A percentile compares a stretch with the other conserved stretches of the same genome.
These are phyloP conservation scores for Melampsora americana DNA, from an alignment of 1,284 basidiomycete species.

Conservation along the genomic window DNA sequence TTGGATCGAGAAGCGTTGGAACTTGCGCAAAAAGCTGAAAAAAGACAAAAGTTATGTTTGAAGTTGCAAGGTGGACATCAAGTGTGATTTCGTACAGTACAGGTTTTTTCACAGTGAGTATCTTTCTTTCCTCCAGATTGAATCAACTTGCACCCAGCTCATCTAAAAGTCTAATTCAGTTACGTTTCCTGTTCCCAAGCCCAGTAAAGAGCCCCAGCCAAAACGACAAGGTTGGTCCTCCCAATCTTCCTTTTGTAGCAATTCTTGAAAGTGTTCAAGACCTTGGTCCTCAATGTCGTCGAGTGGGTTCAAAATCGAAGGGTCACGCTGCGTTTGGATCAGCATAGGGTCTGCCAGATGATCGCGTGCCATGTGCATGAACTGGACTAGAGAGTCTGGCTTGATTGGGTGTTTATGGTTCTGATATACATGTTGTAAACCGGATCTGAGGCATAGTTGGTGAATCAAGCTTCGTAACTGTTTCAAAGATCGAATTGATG, in stretches of 20 bases:
- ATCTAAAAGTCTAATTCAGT: not conserved
- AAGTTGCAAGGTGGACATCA: not conserved
- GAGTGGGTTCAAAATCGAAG: not conserved
- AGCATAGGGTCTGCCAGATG: not conserved
- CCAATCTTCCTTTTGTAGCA: not conserved
- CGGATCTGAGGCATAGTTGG: not conserved
- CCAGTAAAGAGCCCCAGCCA: not conserved
- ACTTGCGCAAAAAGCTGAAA: not conserved
- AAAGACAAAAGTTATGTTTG: not conserved
- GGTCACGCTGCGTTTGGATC: not conserved
- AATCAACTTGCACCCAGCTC: not conserved
- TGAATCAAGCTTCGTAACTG: slow-evolving; percentile 17
- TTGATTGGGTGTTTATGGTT: slow-evolving; percentile 7
- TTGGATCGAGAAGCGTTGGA: not conserved
- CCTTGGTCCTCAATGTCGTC: not conserved
- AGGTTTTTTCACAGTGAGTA: no score
- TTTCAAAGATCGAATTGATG: not conserved
- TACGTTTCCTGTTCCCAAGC: not conserved
- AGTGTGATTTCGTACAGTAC: no score
- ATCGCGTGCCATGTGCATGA: slow-evolving; percentile 20
- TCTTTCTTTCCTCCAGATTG: not conserved
- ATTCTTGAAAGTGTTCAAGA: not conserved
- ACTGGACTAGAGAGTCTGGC: not conserved
- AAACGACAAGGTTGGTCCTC: not conserved
- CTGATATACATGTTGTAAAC: not conserved